Base-by-base conservation (phyloP, 768 basidiomycete species). In the Kwoniella shandongensis region DNA sequence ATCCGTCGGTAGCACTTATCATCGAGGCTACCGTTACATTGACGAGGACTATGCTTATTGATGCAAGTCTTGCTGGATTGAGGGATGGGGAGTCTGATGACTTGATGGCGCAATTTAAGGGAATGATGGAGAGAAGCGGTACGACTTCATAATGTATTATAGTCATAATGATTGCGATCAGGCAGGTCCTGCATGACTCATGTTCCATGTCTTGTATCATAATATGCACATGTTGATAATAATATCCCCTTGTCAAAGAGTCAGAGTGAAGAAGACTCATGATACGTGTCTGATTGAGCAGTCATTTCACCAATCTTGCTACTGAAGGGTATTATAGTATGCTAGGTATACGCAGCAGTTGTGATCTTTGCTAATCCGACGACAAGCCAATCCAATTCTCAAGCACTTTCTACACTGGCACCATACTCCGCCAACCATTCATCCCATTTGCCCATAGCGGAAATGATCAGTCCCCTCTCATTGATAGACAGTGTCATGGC, bases 401-500 rank as follows among this genome's bases (percentile, higher is more conserved):
- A n/a, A n/a, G n/a, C n/a, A n/a, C n/a, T n/a, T n/a, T n/a, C n/a
- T n/a, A n/a, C n/a, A n/a, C n/a, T n/a, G n/a, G 39, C 10, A 38
- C 38, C 41, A 51, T 51, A 41, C 22, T 22, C 38, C 11, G 29
- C 18, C 22, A 38, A 50, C 27, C 45, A 8, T 10, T 51, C 49
- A 12, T 49, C 39, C 59, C 59, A 60, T 40, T 35, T 48, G n/a
- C 38, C 30, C 17, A 60, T 2, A 25, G 52, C 44, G 6, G 59
- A 60, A n/a, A 15, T 22, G 13, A 60, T 17, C 22, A 60, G 39
- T 1, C 41, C 44, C 47, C 59, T 41, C 26, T 60, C 59, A 23
- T 60, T 54, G 39, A 60, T 60, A 17, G 52, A 48, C 7, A 60
- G 17, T 2, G 52, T 60, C 59, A 60, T 60, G 7, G 59, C 59